Base-by-base conservation (phyloP, 1,284 basidiomycete species). In the Lentinus polychrous region DNA sequence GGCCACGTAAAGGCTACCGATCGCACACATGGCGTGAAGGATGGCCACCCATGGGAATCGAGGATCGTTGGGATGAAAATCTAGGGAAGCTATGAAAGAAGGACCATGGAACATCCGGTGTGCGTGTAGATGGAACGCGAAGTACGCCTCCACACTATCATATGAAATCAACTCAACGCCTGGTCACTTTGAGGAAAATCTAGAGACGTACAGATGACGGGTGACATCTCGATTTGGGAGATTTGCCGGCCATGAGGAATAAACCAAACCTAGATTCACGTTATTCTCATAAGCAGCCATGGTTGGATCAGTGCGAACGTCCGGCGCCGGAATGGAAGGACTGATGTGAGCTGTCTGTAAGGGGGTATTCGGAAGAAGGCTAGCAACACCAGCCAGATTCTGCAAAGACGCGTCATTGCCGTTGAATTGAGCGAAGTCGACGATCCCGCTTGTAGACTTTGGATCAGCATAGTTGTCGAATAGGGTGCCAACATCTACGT, bases 1-100 rank as follows among this genome's bases (percentile, higher is more conserved):
- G 10, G 75, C 74, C 2, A 79, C 83, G 54, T 84, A 86, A 32
- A 82, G 67, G 53, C 81, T 82, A 20, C 83, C 82, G 35, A 84
- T 72, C 8, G 86, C 86, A 63, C 85, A 87, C 43, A 91, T 83
- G 5, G 83, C 81, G 61, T 91, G 88, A 2, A 91, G 69, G 22
- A 89, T 62, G 3, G 81, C 74, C 2, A 72, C 56, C 20, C 75
- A 73, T 4, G 88, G 88, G 56, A 89, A 91, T 48, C 79, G 76
- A 1, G 79, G 73, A 56, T 88, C 83, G n/a, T 69, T 76, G 0
- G 82, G 81, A 0, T 82, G 76, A 15, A 87, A 68, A 0, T 75
- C 68, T 31, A 91, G 70, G 1, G 77, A 71, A n/a, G 74, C 66
- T 61, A 86, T 69, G 59, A 91, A 90, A 22, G 73, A 78, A 1